Evolutionary conservation across 805 yeast genomes (phyloP), one percentile per base, ranked within the genome.

Genomic region (Pichia eremophila): DNA sequence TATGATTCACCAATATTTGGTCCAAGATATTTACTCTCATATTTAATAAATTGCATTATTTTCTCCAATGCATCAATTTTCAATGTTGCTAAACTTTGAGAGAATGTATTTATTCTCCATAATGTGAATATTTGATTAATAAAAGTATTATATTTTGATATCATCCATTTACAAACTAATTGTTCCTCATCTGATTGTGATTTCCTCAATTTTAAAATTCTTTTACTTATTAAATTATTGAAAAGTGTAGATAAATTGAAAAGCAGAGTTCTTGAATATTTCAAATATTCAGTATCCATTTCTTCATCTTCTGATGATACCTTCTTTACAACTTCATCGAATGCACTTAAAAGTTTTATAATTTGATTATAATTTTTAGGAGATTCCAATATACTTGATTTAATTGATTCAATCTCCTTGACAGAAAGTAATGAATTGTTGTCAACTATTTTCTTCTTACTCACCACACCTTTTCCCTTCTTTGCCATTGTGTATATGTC

Each of bases 121-220:
- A 76, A 61, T 15, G 62, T 60, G 27, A 74, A 58, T 25, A 84
- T 50, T 32, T 64, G 59, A 4, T 55, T 55, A 56, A 81, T 79
- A 65, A 69, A 85, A 22, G 67, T 63, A 37, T 73, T 73, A 64
- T 85, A 85, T 47, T 75, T 72, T 43, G 75, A 72, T 47, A 70
- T 69, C 37, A 86, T 62, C 91, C 95, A 85, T 53, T 72, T 70
- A 34, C 73, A 73, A n/a, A 81, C 73, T 17, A 66, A 63, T 51
- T 72, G 71, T 47, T 76, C 73, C 35, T 73, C 79, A 40, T 72
- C 72, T 8, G 62, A 45, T 28, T 58, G 57, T 6, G 52, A 57
- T 40, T 61, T 65, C 14, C 64, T 61, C 27, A 56, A 56, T 52
- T 60, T 63, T 39, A 83, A 58, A 18, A 63, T 58, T 0, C 73